Conservation (phyloP, 176 grass and related monocot genomes). For the Tillandsia leiboldiana region DNA sequence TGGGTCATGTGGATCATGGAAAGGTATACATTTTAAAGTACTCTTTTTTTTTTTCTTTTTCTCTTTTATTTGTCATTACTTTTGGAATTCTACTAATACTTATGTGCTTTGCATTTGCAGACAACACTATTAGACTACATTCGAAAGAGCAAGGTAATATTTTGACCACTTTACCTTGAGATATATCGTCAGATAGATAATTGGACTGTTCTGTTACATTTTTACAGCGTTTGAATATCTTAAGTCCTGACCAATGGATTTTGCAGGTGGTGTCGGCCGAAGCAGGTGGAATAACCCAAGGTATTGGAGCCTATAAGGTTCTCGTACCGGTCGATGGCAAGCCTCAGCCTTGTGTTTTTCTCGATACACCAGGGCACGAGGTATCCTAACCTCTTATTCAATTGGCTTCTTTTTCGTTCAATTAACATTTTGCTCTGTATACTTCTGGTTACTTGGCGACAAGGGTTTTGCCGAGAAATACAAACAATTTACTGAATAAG, state of each 20-base stretch:
- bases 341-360: constrained; percentile 79
- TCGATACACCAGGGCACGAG: constrained; percentile 94
- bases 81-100: constrained; percentile 6
- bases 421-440: neutral
- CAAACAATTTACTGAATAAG: constrained; percentile 1
- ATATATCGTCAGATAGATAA: constrained; percentile 12
- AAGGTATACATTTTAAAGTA: constrained; percentile 43
- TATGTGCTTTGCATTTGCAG: constrained; percentile 34
- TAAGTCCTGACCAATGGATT: constrained; percentile 27
- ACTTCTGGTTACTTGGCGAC: neutral
- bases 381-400: constrained; percentile 26
- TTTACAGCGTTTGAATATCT: neutral
- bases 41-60: neutral
- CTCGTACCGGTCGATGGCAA: constrained; percentile 73
- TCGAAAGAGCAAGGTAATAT: constrained; percentile 88
- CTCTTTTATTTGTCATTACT: constrained; percentile 11
- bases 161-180: constrained; percentile 6
- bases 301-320: constrained; percentile 97
- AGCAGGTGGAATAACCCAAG: constrained; percentile 96
- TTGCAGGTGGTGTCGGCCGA: constrained; percentile 90
- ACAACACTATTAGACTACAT: constrained; percentile 90
- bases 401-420: neutral
- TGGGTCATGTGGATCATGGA: constrained; percentile 98
- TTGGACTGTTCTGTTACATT: neutral
- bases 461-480: neutral